Conservation (phyloP, 805 yeast genomes). For the Cyberlindnera subsufficiens region DNA sequence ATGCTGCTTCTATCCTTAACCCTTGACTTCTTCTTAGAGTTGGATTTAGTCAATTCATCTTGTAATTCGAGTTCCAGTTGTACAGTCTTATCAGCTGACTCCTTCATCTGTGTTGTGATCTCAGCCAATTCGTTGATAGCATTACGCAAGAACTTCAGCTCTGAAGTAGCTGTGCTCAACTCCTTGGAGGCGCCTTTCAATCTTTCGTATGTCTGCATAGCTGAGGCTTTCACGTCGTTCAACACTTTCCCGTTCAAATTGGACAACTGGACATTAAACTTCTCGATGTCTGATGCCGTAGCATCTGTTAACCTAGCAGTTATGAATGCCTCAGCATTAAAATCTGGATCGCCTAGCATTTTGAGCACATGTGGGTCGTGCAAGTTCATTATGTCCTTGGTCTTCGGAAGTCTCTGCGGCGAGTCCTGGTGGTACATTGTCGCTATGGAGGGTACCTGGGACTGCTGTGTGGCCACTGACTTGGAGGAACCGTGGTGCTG, state of each 20-base stretch:
- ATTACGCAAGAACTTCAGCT: constrained; percentile 54
- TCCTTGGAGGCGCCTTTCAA: constrained; percentile 56
- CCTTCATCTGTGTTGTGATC: constrained; percentile 53
- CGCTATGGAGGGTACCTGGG: too few species aligned
- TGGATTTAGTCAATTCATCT: constrained; percentile 11
- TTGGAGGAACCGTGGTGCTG: constrained; percentile 4
- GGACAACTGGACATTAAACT: constrained; percentile 50
- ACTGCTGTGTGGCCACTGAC: too few species aligned
- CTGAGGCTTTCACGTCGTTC: constrained; percentile 50
- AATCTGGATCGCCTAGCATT: constrained; percentile 33
- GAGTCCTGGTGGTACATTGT: too few species aligned
- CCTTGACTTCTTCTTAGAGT: constrained; percentile 36
- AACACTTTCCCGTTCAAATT: constrained; percentile 45
- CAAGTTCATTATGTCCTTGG: constrained; percentile 9
- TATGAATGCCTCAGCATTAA: constrained; percentile 44
- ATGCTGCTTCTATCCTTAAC: constrained; percentile 68
- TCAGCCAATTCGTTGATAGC: constrained; percentile 55
- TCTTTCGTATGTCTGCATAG: constrained; percentile 58
- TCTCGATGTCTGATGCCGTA: constrained; percentile 67
- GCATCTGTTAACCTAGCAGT: constrained; percentile 52
- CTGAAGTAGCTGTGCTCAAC: constrained; percentile 56
- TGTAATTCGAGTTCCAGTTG: constrained; percentile 35
- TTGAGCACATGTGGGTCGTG: constrained; percentile 24
- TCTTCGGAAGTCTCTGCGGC: not conserved
- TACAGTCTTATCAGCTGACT: constrained; percentile 53